Conservation (phyloP, 768 basidiomycete species). For the Suillus variegatus region DNA sequence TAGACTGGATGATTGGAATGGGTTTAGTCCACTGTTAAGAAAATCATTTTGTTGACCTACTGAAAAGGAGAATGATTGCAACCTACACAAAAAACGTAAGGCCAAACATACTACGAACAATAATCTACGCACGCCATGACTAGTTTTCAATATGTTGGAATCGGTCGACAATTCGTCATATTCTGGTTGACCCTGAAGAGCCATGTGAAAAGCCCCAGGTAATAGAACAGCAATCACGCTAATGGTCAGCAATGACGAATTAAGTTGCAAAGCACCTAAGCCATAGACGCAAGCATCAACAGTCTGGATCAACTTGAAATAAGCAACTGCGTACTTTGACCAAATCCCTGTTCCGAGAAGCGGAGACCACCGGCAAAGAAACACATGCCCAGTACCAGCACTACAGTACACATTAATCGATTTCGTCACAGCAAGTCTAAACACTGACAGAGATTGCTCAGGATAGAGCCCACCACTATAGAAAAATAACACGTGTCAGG, state of each 20-base stretch:
- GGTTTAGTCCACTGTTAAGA: slow-evolving; percentile 1
- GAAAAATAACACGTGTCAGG: neutral
- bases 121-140: slow-evolving; percentile 63
- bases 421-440: neutral
- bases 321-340: slow-evolving; percentile 50
- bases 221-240: slow-evolving; percentile 80
- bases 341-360: slow-evolving; percentile 82
- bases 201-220: slow-evolving; percentile 75
- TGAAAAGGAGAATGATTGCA: slow-evolving; percentile 74
- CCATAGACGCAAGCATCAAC: neutral
- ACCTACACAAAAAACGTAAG: slow-evolving; percentile 43
- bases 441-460: slow-evolving; percentile 68
- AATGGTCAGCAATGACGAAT: slow-evolving; percentile 71
- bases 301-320: neutral
- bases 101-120: neutral
- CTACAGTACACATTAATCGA: slow-evolving; percentile 35
- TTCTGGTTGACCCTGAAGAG: slow-evolving; percentile 36
- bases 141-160: slow-evolving; percentile 70
- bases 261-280: slow-evolving; percentile 69
- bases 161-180: slow-evolving; percentile 23
- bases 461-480: slow-evolving; percentile 78
- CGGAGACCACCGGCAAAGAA: slow-evolving; percentile 81
- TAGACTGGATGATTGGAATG: slow-evolving; percentile 55
- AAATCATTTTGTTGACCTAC: slow-evolving; percentile 40
- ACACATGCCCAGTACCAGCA: slow-evolving; percentile 85